phyloP scores from a whole-genome alignment of 306 rosid species.

The Gastrolobium bilobum region DNA sequence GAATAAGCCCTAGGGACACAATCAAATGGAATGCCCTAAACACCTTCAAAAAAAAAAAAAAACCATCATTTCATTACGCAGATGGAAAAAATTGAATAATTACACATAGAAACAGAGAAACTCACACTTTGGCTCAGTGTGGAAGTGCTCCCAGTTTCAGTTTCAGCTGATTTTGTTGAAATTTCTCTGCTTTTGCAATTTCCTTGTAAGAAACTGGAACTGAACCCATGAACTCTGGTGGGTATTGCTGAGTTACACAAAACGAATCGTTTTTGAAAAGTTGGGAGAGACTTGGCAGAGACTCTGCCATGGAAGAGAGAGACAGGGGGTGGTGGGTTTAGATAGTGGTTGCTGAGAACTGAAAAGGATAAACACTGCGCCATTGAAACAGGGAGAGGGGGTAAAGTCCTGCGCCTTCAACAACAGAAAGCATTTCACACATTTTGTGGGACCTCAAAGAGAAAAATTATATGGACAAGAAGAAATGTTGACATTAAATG shows the following conservation, averaged over 20 bases:
- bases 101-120: conserved; percentile 45
- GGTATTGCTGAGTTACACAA: conserved; percentile 26
- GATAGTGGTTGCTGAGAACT: conserved; percentile 44
- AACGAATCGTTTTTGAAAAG: conserved; percentile 25
- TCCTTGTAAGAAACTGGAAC: conserved; percentile 54
- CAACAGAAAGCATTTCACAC: conserved; percentile 29
- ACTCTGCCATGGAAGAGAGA: conserved; percentile 10
- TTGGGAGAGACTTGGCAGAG: conserved; percentile 45
- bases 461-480: conserved; percentile 58
- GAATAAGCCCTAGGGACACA: conserved; percentile 77
- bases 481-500: conserved; percentile 39
- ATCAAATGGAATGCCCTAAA: conserved; percentile 67
- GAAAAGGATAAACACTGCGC: conserved; percentile 46
- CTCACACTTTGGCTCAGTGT: conserved; percentile 65
- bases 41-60: conserved; percentile 54
- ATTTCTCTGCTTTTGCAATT: conserved; percentile 44
- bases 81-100: background rate
- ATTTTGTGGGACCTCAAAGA: conserved; percentile 45
- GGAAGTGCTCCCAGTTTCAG: conserved; percentile 62
- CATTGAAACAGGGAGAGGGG: background rate
- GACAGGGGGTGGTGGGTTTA: conserved; percentile 8
- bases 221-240: background rate
- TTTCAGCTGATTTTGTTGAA: conserved; percentile 56
- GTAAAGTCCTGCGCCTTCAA: background rate
- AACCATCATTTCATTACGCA: conserved; percentile 4